These are phyloP conservation scores for Teunomyces cretensis DNA, from an alignment of 805 yeast species.

Conservation along the genomic window DNA sequence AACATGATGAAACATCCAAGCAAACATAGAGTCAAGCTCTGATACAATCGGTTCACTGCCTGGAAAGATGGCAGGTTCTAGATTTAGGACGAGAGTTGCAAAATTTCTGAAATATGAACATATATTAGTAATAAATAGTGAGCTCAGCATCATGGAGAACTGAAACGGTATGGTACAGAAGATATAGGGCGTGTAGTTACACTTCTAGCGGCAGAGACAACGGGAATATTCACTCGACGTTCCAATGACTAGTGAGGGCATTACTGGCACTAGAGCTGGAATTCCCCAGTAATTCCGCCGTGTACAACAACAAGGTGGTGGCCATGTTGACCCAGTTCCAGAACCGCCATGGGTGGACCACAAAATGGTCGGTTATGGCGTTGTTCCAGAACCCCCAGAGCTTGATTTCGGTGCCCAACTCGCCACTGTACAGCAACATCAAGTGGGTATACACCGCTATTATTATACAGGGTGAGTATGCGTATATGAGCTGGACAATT, in stretches of 20 bases:
- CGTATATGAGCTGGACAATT: conserved; percentile 61
- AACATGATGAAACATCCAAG: conserved; percentile 69
- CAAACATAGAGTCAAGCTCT: conserved; percentile 93
- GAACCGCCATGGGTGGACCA: conserved; percentile 81
- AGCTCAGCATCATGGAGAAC: conserved; percentile 4
- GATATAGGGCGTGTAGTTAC: not conserved
- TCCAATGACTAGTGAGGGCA: conserved; percentile 46
- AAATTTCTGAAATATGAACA: conserved; percentile 8
- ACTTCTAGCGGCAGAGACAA: not conserved
- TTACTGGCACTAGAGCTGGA: conserved; percentile 26
- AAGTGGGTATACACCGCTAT: conserved; percentile 95
- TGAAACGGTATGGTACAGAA: conserved; percentile 3
- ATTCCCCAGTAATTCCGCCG: conserved; percentile 64
- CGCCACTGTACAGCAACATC: conserved; percentile 84
- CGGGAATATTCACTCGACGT: conserved; percentile 27
- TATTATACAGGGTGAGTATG: conserved; percentile 90
- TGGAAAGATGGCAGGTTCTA: conserved; percentile 46
- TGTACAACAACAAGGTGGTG: conserved; percentile 74
- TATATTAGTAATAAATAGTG: conserved; percentile 4
- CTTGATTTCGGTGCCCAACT: conserved; percentile 60
- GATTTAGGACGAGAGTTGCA: conserved; percentile 72
- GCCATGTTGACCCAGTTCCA: conserved; percentile 97
- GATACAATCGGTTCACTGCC: conserved; percentile 43
- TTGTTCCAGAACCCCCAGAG: conserved; percentile 56
- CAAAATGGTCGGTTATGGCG: conserved; percentile 13